phyloP scores from a whole-genome alignment of 768 basidiomycete species.

The Omphalotus guepiniiformis region DNA sequence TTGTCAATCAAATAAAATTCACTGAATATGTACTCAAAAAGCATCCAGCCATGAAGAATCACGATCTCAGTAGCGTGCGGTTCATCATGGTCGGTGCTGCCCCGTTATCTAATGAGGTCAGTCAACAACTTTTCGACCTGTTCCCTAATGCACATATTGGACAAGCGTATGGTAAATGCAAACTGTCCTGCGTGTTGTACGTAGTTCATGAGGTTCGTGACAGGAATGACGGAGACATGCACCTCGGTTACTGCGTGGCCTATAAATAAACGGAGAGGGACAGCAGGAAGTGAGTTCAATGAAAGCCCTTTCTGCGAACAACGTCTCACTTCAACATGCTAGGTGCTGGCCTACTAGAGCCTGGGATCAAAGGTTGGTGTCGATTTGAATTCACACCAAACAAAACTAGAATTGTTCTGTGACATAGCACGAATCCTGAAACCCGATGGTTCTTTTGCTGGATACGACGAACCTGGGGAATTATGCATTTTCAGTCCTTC shows the following conservation, averaged over 20 bases:
- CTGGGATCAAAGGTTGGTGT: slow-evolving; percentile 4
- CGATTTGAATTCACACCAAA: no score
- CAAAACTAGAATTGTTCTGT: background rate
- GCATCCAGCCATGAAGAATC: slow-evolving; percentile 49
- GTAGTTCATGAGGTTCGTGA: background rate
- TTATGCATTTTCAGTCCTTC: slow-evolving; percentile 42
- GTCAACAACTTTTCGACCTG: slow-evolving; percentile 41
- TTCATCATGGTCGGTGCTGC: slow-evolving; percentile 55
- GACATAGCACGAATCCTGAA: slow-evolving; percentile 36
- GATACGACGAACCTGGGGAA: slow-evolving; percentile 44
- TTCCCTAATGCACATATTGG: slow-evolving; percentile 53
- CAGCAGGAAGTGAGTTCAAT: slow-evolving; percentile 47
- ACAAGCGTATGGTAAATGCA: slow-evolving; percentile 48
- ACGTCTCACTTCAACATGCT: background rate
- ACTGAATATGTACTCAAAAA: no score
- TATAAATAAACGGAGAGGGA: slow-evolving; percentile 41
- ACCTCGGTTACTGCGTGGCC: slow-evolving; percentile 50
- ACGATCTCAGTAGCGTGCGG: slow-evolving; percentile 42
- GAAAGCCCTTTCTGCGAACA: slow-evolving; percentile 7
- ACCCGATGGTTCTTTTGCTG: slow-evolving; percentile 39
- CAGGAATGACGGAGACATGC: slow-evolving; percentile 66
- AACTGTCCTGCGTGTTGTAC: background rate
- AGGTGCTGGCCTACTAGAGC: slow-evolving; percentile 7
- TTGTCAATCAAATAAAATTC: background rate
- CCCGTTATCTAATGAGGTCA: slow-evolving; percentile 52